These are phyloP conservation scores for Sugiyamaella boreocaroliniensis DNA, from an alignment of 805 yeast species.

Conservation along the genomic window DNA sequence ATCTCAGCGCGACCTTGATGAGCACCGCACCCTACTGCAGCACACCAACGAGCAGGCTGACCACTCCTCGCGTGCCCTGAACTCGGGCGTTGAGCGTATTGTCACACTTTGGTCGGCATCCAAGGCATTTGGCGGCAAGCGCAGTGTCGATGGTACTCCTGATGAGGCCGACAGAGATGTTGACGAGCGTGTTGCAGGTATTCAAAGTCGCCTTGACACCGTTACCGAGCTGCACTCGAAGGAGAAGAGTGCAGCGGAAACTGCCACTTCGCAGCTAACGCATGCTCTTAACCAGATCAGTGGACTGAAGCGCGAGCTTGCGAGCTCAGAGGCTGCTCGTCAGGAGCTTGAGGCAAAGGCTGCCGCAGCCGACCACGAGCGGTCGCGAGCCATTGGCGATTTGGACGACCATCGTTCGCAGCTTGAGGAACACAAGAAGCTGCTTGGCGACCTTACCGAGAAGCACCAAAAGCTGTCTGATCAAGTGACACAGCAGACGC, in stretches of 20 bases:
- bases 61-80: constrained; percentile 19
- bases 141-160: constrained; percentile 1
- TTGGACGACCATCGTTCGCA: neutral
- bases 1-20: constrained; percentile 18
- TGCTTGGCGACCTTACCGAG: constrained; percentile 20
- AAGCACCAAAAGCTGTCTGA: constrained; percentile 10
- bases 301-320: constrained; percentile 19
- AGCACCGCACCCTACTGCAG: constrained; percentile 14
- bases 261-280: constrained; percentile 22
- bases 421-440: constrained; percentile 16
- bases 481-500: neutral
- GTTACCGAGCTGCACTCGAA: constrained; percentile 17
- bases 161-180: constrained; percentile 10
- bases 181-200: constrained; percentile 3
- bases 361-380: constrained; percentile 18
- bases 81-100: constrained; percentile 19
- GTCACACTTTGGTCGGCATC: constrained; percentile 23
- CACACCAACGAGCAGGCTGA: constrained; percentile 16
- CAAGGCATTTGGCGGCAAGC: constrained; percentile 7
- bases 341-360: constrained; percentile 10
- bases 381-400: constrained; percentile 19
- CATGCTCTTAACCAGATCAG: constrained; percentile 15
- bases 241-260: constrained; percentile 27
- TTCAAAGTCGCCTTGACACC: constrained; percentile 6
- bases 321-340: constrained; percentile 9